Evolutionary conservation across 495 filamentous ascomycete species (phyloP).

Genomic region (Neurospora discreta): DNA sequence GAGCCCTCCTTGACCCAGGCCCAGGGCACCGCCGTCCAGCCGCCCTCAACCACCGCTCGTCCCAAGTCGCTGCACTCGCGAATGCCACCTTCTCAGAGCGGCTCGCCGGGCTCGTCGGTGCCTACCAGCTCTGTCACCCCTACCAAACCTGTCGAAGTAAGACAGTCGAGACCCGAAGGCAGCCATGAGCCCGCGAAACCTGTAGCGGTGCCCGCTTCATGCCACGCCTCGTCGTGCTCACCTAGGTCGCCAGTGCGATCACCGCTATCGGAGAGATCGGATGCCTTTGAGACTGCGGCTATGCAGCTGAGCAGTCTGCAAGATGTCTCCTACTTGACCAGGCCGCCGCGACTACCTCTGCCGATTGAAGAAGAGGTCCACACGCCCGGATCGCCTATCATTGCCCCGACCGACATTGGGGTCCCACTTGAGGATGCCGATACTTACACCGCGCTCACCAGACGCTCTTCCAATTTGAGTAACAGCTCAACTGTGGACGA

Average conservation of each 20-base stretch:
- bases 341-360: slow-evolving; percentile 78
- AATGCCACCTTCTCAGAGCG: slow-evolving; percentile 25
- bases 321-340: slow-evolving; percentile 50
- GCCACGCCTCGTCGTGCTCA: slow-evolving; percentile 17
- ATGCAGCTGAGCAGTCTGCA: slow-evolving; percentile 34
- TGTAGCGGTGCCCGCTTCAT: slow-evolving; percentile 38
- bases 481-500: slow-evolving; percentile 58
- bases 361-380: slow-evolving; percentile 83
- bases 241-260: slow-evolving; percentile 15
- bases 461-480: slow-evolving; percentile 53
- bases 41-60: slow-evolving; percentile 28
- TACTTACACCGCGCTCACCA: slow-evolving; percentile 32
- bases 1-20: slow-evolving; percentile 44
- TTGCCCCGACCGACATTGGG: slow-evolving; percentile 51
- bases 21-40: slow-evolving; percentile 32
- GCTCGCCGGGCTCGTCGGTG: slow-evolving; percentile 24
- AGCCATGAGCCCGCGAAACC: slow-evolving; percentile 29
- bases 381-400: slow-evolving; percentile 76
- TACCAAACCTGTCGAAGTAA: slow-evolving; percentile 28
- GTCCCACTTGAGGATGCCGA: slow-evolving; percentile 37
- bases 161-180: slow-evolving; percentile 7
- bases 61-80: slow-evolving; percentile 27
- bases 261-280: slow-evolving; percentile 24
- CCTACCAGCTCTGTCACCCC: slow-evolving; percentile 17
- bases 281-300: slow-evolving; percentile 25